A percentile compares a stretch with the other conserved stretches of the same genome.
phyloP scores from a whole-genome alignment of 1,284 basidiomycete species.

The Cerioporus squamosus region DNA sequence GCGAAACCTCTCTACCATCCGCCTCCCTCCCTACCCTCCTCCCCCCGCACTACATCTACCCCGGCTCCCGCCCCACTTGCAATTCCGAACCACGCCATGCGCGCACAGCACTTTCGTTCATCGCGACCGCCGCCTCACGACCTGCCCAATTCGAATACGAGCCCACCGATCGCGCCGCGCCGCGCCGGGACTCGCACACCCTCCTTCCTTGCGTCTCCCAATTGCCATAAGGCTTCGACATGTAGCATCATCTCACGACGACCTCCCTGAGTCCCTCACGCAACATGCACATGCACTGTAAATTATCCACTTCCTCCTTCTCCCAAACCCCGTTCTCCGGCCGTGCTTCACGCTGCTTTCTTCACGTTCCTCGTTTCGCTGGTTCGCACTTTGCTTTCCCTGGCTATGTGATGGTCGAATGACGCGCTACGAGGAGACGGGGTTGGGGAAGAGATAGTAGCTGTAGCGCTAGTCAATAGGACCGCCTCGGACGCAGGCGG shows the following conservation, averaged over 20 bases:
- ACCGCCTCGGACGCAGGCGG: constrained; percentile 19
- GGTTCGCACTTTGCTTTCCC: background rate
- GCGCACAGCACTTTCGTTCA: constrained; percentile 14
- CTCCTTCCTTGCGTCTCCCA: constrained; percentile 12
- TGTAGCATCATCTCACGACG: constrained; percentile 9
- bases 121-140: constrained; percentile 1
- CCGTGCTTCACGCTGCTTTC: background rate
- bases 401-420: background rate
- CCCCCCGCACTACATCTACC: background rate
- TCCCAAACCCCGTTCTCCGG: background rate
- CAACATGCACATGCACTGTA: constrained; percentile 9
- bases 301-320: constrained; percentile 17
- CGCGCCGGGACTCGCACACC: constrained; percentile 9
- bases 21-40: background rate
- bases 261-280: background rate
- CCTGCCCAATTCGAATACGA: background rate
- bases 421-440: background rate
- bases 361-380: constrained; percentile 6
- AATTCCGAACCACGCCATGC: background rate
- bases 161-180: background rate
- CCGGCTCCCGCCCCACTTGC: background rate
- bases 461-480: constrained; percentile 13
- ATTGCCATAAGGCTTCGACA: constrained; percentile 9
- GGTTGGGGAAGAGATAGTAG: background rate
- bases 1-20: background rate